Percentiles rank a stretch among this genome's conserved stretches.
Conservation (phyloP, 306 rosid genomes). For the Arachis hypogaea region DNA sequence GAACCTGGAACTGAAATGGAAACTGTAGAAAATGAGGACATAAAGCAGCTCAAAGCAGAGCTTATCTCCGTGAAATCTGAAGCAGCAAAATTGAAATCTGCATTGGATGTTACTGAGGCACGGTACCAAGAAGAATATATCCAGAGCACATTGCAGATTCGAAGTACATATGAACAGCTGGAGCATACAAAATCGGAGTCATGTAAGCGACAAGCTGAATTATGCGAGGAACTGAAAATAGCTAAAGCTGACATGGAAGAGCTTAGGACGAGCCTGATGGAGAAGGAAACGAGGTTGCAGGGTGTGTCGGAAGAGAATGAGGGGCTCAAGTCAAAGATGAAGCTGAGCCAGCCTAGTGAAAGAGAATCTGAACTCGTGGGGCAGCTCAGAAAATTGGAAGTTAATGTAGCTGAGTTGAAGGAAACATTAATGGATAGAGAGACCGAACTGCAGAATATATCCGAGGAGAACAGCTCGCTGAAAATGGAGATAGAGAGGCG, state of each 20-base stretch:
- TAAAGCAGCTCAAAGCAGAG: constrained; percentile 57
- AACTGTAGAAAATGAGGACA: constrained; percentile 54
- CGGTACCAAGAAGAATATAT: constrained; percentile 85
- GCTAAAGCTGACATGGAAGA: constrained; percentile 60
- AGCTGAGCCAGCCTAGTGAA: constrained; percentile 40
- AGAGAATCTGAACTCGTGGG: constrained; percentile 47
- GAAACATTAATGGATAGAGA: constrained; percentile 63
- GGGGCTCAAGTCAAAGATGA: constrained; percentile 39
- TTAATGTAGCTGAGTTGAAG: constrained; percentile 62
- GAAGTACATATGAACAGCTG: constrained; percentile 72
- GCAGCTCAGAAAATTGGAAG: constrained; percentile 54
- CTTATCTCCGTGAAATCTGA: constrained; percentile 59
- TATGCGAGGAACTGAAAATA: constrained; percentile 55
- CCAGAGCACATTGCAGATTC: constrained; percentile 77
- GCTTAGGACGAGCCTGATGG: constrained; percentile 53
- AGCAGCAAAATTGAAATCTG: constrained; percentile 63
- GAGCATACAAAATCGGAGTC: constrained; percentile 67
- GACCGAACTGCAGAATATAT: constrained; percentile 56
- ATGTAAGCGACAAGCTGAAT: constrained; percentile 55
- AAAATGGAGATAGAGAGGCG: constrained; percentile 49
- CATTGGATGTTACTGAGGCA: constrained; percentile 75
- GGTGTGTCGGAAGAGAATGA: constrained; percentile 53
- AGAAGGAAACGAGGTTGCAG: constrained; percentile 63
- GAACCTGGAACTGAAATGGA: constrained; percentile 39
- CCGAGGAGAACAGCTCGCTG: constrained; percentile 60